These are phyloP conservation scores for Clonostachys rosea DNA, from an alignment of 2,329 filamentous ascomycete genomes.

Conservation along the genomic window DNA sequence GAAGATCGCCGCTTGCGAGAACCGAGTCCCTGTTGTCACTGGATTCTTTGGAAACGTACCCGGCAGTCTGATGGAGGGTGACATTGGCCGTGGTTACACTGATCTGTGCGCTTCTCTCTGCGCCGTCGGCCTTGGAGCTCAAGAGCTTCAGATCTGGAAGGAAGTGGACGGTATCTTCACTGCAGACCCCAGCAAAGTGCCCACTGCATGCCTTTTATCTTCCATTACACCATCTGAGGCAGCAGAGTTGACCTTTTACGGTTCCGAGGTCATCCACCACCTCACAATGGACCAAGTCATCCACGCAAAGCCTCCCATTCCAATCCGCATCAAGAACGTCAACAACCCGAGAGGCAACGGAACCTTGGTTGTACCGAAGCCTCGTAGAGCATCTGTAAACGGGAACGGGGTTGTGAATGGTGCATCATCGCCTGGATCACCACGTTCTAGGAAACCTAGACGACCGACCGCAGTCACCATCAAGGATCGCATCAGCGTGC, in stretches of 20 bases:
- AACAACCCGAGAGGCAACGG: conserved; percentile 78
- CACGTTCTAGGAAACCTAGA: conserved; percentile 52
- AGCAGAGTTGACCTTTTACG: conserved; percentile 90
- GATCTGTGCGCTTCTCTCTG: conserved; percentile 91
- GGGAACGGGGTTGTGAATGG: neutral
- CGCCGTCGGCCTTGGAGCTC: conserved; percentile 80
- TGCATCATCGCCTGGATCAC: neutral
- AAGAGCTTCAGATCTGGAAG: conserved; percentile 97
- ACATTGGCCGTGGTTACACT: conserved; percentile 93
- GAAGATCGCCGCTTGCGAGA: conserved; percentile 60
- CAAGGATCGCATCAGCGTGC: conserved; percentile 93
- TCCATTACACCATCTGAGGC: conserved; percentile 93
- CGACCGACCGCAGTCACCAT: conserved; percentile 89
- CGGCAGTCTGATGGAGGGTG: conserved; percentile 79
- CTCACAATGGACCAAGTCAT: conserved; percentile 98
- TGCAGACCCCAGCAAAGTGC: conserved; percentile 81
- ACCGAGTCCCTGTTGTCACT: conserved; percentile 74
- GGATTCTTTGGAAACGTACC: conserved; percentile 95
- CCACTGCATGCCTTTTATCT: conserved; percentile 83
- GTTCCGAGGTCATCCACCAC: conserved; percentile 95
- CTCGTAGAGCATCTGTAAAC: conserved; percentile 15
- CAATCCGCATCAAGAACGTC: conserved; percentile 88
- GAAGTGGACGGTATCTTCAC: conserved; percentile 95
- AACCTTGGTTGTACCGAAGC: conserved; percentile 80
- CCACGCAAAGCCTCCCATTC: conserved; percentile 72